These are phyloP conservation scores for Lepiota brunneoincarnata DNA, from an alignment of 768 basidiomycete genomes.

Conservation along the genomic window DNA sequence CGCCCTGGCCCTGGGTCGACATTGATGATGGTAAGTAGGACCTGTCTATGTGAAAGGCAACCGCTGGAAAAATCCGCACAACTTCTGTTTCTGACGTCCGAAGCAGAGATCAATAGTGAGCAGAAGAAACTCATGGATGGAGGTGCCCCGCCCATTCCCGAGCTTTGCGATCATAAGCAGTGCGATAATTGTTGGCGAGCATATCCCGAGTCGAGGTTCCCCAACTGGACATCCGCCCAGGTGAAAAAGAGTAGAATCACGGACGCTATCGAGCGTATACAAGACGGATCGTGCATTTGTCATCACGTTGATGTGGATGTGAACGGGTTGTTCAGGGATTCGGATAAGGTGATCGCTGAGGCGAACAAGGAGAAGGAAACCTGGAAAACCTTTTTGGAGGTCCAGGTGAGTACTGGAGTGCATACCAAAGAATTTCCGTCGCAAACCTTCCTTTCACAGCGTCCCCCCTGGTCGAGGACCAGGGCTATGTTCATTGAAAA, in stretches of 20 bases:
- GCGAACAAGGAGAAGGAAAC: constrained; percentile 23
- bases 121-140: constrained; percentile 20
- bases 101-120: constrained; percentile 25
- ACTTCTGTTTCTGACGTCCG: background rate
- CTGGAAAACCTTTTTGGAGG: constrained; percentile 27
- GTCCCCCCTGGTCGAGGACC: constrained; percentile 26
- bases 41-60: background rate
- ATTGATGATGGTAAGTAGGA: constrained; percentile 26
- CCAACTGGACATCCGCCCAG: constrained; percentile 50
- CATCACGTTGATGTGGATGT: constrained; percentile 36
- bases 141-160: constrained; percentile 24
- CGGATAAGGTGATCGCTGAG: constrained; percentile 26
- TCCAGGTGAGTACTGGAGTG: constrained; percentile 22
- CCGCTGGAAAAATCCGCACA: background rate
- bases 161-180: constrained; percentile 25
- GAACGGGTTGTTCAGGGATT: constrained; percentile 19
- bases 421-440: background rate
- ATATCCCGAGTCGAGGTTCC: constrained; percentile 40
- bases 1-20: constrained; percentile 44
- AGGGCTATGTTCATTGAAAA: constrained; percentile 52
- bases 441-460: background rate
- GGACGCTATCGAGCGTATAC: constrained; percentile 7
- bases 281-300: constrained; percentile 21
- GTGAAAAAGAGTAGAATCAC: constrained; percentile 34
- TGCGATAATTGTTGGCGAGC: constrained; percentile 31